Base-by-base conservation (phyloP, 495 filamentous ascomycete genomes). In the Platismatia glauca region DNA sequence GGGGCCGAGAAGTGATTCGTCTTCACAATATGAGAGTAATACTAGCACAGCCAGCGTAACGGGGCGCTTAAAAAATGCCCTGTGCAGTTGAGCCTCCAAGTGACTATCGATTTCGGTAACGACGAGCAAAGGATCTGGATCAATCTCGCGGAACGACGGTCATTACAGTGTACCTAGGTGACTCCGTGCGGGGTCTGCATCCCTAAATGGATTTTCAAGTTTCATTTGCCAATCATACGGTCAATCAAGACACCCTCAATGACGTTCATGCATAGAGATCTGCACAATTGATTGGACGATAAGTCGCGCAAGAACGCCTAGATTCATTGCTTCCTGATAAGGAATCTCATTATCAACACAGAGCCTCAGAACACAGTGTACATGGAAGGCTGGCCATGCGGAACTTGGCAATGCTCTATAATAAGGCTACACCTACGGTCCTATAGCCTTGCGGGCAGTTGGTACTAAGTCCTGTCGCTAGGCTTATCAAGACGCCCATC, bases 401-500 rank as follows among this genome's bases (percentile, higher is more conserved):
- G 56, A n/a, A 37, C 35, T 6, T 37, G 6, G 5, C 35, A 37
- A 37, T 15, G 13, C 24, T 31, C n/a, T 41, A 41, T 48, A 44
- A 59, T 34, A 44, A n/a, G 39, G 58, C 31, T 34, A 33, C 20
- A 8, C 41, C 27, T 35, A 24, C 39, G 34, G 29, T 33, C n/a
- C 2, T 20, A 52, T 22, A 60, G 29, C 27, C 39, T 59, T 50
- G 27, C 16, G 34, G 20, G 33, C 22, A 20, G 29, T 18, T 35
- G 24, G 13, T 37, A 11, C 29, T 24, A 22, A 9, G 37, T n/a
- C 31, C 18, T 46, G 9, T 35, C 31, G 24, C 58, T 46, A 27
- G 39, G 43, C 33, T 63, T 44, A 46, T 41, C 22, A 20, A 55
- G n/a, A 58, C 27, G 18, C 15, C 13, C 37, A 63, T n/a, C 38